Evolutionary conservation across 164 flowering plant species (phyloP).

Genomic region (Liquidambar formosana): DNA sequence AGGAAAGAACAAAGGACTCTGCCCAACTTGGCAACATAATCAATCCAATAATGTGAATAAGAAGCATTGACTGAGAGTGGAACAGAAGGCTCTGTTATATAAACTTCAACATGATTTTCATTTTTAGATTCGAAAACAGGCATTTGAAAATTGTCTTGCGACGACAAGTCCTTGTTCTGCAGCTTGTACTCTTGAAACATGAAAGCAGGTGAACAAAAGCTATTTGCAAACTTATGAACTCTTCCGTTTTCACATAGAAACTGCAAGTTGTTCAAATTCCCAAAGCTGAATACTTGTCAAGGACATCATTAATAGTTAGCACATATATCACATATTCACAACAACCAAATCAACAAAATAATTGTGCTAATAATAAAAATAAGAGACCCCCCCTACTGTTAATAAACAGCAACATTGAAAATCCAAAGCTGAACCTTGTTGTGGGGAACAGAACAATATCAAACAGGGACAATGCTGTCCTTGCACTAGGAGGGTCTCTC

Average conservation of each 20-base stretch:
- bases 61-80: conserved; percentile 23
- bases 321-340: not conserved
- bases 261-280: conserved; percentile 86
- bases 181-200: conserved; percentile 71
- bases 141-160: conserved; percentile 22
- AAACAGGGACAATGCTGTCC: not conserved
- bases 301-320: conserved; percentile 24
- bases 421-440: too few species aligned
- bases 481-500: not conserved
- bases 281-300: conserved; percentile 74
- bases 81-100: conserved; percentile 19
- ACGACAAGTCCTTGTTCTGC: conserved; percentile 26
- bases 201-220: conserved; percentile 83
- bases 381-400: not conserved
- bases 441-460: not conserved
- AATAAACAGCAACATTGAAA: not conserved
- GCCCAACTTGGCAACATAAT: conserved; percentile 69
- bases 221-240: conserved; percentile 91
- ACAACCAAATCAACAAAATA: not conserved
- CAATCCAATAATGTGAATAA: conserved; percentile 54
- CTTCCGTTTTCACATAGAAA: conserved; percentile 95
- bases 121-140: conserved; percentile 23
- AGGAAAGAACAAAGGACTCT: conserved; percentile 74
- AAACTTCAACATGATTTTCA: conserved; percentile 19
- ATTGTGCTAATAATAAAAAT: too few species aligned